A percentile compares a stretch with the other conserved stretches of the same genome.
These are phyloP conservation scores for Vitis amurensis DNA, from an alignment of 164 flowering plant genomes.

Conservation along the genomic window DNA sequence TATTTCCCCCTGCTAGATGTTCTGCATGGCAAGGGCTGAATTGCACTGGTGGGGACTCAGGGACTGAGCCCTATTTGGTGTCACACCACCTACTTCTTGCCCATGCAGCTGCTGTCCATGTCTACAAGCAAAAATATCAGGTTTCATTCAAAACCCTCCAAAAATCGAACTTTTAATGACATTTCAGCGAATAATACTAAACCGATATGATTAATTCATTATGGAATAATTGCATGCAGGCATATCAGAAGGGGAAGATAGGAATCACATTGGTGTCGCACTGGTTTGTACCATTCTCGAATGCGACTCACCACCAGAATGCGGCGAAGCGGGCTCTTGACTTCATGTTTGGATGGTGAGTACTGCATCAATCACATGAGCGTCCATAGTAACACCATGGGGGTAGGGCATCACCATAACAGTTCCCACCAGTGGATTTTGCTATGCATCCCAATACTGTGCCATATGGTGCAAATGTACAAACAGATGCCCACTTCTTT, in stretches of 20 bases:
- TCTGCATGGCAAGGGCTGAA: neutral
- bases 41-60: slow-evolving; percentile 4
- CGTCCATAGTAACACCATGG: no score
- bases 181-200: no score
- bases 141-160: neutral
- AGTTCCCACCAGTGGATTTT: no score
- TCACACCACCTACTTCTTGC: neutral
- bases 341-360: slow-evolving; percentile 61
- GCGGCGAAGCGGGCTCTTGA: slow-evolving; percentile 60
- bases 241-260: slow-evolving; percentile 52
- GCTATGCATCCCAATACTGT: no score
- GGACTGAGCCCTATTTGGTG: slow-evolving; percentile 2
- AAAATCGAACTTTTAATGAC: no score
- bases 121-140: neutral
- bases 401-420: no score
- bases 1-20: neutral
- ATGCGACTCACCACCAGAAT: slow-evolving; percentile 10
- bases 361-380: neutral
- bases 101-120: slow-evolving; percentile 8
- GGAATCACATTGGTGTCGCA: slow-evolving; percentile 49
- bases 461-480: no score
- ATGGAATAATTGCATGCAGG: slow-evolving; percentile 25
- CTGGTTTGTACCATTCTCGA: slow-evolving; percentile 47
- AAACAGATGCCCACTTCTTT: neutral
- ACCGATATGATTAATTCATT: no score